Evolutionary conservation across 345 rosid species (phyloP), one percentile per base, ranked within the genome.

Genomic region (Erysimum cheiranthoides): DNA sequence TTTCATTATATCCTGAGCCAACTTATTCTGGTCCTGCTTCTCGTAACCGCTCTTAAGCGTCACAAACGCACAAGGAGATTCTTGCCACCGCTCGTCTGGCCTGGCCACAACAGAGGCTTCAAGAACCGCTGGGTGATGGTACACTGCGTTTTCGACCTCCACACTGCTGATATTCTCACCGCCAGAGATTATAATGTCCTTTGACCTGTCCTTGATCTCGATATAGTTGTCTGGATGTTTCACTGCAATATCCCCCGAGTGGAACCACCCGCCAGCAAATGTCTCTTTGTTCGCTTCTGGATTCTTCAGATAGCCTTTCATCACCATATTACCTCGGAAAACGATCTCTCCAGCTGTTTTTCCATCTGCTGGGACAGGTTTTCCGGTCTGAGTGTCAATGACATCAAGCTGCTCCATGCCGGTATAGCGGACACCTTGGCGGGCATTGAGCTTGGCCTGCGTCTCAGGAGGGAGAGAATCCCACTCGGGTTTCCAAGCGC

Each of bases 401-500:
- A 95, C 87, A 4, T 95, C 97, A 27, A 95, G 84, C 39, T 81
- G 78, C 66, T 92, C 97, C 87, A 90, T 67, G 70, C 88, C 83
- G 42, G 77, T 77, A 68, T 86, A 90, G 25, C 87, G 84, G 5
- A 95, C 94, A 13, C 99, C 99, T 70, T 95, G 99, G 66, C 99
- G 97, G 1, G 99, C 88, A 61, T 90, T 95, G 32, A 95, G 85
- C 45, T 90, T 92, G 30, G 97, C 97, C 73, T 88, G 96, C 47
- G 71, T 61, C 71, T 86, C 87, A 7, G 86, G 88, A 35, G 97
- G 90, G 54, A 85, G 78, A 3, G 87, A 84, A 39, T 95, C 94
- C 99, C 98, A 90, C 78, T 88, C 96, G 0, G 97, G 98, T 71
- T 92, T 90, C 98, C 96, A 86, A 3, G 94, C 96, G 53, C 98